Evolutionary conservation across 2,329 filamentous ascomycete genomes (phyloP).

Genomic region (Rhynchosporium agropyri): DNA sequence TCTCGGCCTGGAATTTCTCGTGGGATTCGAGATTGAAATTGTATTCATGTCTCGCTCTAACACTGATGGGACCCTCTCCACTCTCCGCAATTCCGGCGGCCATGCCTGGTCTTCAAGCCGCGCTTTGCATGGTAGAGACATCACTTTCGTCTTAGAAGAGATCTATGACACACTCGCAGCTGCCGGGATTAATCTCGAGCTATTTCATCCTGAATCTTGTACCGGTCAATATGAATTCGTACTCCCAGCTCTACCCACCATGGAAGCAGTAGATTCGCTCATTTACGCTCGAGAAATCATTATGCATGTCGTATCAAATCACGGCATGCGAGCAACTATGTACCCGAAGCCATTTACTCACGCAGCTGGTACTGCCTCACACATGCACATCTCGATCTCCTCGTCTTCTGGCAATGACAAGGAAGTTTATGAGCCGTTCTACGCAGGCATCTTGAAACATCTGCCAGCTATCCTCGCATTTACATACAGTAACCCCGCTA

Average conservation of each 20-base stretch:
- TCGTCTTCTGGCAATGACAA: conserved; percentile 37
- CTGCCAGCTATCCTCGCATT: conserved; percentile 70
- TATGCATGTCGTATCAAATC: conserved; percentile 61
- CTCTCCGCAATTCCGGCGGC: conserved; percentile 56
- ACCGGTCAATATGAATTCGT: conserved; percentile 79
- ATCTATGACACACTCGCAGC: conserved; percentile 62
- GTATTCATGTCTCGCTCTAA: conserved; percentile 59
- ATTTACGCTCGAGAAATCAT: conserved; percentile 73
- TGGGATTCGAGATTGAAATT: conserved; percentile 84
- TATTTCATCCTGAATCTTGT: conserved; percentile 75
- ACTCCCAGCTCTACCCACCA: conserved; percentile 61
- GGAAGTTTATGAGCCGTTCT: conserved; percentile 64
- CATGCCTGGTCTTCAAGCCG: conserved; percentile 74
- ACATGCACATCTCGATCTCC: conserved; percentile 70
- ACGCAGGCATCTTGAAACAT: conserved; percentile 70
- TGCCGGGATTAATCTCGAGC: conserved; percentile 67
- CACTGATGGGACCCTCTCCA: conserved; percentile 40
- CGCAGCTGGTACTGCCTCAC: conserved; percentile 65
- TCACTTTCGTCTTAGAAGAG: conserved; percentile 63
- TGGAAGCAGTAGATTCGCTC: conserved; percentile 72
- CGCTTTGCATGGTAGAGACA: conserved; percentile 59
- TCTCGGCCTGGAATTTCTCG: conserved; percentile 59
- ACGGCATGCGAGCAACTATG: conserved; percentile 69
- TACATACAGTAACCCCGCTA: conserved; percentile 64
- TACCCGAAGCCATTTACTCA: conserved; percentile 68